Evolutionary conservation across 2,329 filamentous ascomycete genomes (phyloP), one percentile per base, ranked within the genome.

Genomic region (Stagonosporopsis rhizophila): DNA sequence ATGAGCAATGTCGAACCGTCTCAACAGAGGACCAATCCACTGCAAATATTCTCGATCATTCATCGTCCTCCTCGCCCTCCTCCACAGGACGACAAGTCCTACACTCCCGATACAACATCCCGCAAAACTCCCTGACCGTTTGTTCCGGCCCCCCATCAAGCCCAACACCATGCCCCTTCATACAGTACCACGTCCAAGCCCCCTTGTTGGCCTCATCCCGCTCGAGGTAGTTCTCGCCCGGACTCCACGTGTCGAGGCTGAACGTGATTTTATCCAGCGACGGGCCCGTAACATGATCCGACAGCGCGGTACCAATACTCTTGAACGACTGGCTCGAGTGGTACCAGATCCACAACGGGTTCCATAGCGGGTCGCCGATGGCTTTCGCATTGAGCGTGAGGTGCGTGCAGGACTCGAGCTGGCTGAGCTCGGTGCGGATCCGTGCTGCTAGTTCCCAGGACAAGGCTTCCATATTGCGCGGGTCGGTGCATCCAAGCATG

Each of bases 261-360:
- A 77, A 76, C 0, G 68, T 71, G 44, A 77, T 73, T 40, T 59
- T 61, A 11, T 64, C 62, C n/a, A 76, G 58, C 42, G 56, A 58
- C 0, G 69, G 67, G 0, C 69, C 69, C 0, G 46, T 52, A 3
- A 42, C 41, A 0, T 56, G 59, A 11, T 63, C 59, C 1, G 50
- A 42, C 9, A 49, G 9, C 0, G 50, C 50, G 0, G 64, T 66
- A 27, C 71, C 73, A 56, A 74, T 69, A 8, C 60, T 49, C 56
- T 73, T 74, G 58, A 77, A 75, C 0, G 65, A 64, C 44, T 73
- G 70, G 2, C 64, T 63, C 1, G 73, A 67, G 25, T 76, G 72
- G 53, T 70, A 76, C 75, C 75, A 77, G 25, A 76, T 69, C 73
- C 73, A 76, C 1, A 76, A 63, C 8, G 75, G 75, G 38, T 77